Base-by-base conservation (phyloP, 2,329 filamentous ascomycete species). In the Didymella keratinophila region DNA sequence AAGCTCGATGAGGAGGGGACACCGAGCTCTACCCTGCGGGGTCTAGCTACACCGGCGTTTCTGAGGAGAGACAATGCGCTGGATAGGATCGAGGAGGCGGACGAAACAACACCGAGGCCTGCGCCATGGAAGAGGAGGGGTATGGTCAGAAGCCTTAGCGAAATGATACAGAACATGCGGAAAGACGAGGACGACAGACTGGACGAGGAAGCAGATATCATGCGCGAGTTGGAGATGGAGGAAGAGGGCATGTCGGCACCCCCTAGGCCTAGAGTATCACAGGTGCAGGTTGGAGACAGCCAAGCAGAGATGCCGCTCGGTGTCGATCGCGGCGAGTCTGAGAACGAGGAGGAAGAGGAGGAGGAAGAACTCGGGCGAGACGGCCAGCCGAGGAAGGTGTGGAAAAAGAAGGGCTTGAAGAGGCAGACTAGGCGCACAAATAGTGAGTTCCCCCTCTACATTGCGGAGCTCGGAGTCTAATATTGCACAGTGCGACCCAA, bases 331-430 rank as follows among this genome's bases (percentile, higher is more conserved):
- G 73, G 66, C 11, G 74, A 74, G 27, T 90, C 89, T 56, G 86
- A 89, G 55, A 87, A 85, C 56, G 86, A 85, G n/a, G 87, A 85
- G n/a, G 83, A 84, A 36, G 77, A 80, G 0, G 71, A 73, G 3
- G 72, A 76, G n/a, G 69, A 69, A 27, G 66, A 63, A 14, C 56
- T 83, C 12, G 85, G 80, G 51, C 80, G 80, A n/a, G 78, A 86
- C 66, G 87, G 87, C 1, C 81, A 84, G 61, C 87, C 87, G 2
- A 73, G 87, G 36, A 85, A 83, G 52, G 77, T 86, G 1, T 94
- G 85, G 81, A 94, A 93, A 82, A 95, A 95, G 84, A 91, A 91
- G 80, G 91, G 90, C 0, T 85, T 91, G 73, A 95, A 95, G 80
- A 83, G 91, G 60, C 92, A 90, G 54, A 94, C 91, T 3, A 82